These are phyloP conservation scores for Aspergillus quadricinctus DNA, from an alignment of 2,329 filamentous ascomycete genomes.

Conservation along the genomic window DNA sequence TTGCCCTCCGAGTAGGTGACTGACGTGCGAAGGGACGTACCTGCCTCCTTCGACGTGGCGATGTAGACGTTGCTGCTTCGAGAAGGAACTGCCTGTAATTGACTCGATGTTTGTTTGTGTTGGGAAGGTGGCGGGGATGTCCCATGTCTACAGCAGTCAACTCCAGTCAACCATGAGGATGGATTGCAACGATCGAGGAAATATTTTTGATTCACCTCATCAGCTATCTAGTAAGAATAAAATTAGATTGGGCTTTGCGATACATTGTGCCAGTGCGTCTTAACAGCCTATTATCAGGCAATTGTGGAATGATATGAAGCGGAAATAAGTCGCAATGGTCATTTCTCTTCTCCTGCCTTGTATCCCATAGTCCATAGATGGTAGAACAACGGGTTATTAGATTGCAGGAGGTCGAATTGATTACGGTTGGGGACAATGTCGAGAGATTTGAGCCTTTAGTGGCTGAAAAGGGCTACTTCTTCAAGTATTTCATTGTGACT, in stretches of 20 bases:
- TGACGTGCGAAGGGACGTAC: constrained; percentile 1
- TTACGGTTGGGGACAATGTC: constrained; percentile 1
- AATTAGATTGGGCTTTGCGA: not conserved
- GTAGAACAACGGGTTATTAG: constrained; percentile 61
- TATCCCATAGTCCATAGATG: constrained; percentile 59
- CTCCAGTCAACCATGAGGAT: not conserved
- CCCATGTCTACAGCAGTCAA: not conserved
- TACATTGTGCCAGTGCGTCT: constrained; percentile 38
- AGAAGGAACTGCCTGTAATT: constrained; percentile 11
- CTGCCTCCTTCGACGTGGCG: not conserved
- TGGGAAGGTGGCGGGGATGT: not conserved
- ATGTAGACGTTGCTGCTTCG: not conserved
- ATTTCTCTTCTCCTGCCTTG: constrained; percentile 63
- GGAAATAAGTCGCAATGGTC: constrained; percentile 38
- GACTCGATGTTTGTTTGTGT: not conserved
- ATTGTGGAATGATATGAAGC: constrained; percentile 35
- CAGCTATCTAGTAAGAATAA: not conserved
- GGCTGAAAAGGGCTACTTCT: constrained; percentile 20
- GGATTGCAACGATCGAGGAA: not conserved
- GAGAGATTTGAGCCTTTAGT: not conserved
- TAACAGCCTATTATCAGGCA: constrained; percentile 33
- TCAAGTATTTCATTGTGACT: constrained; percentile 57
- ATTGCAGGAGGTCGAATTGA: constrained; percentile 55
- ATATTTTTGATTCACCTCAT: not conserved
- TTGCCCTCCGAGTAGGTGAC: constrained; percentile 2